Evolutionary conservation across 805 yeast genomes (phyloP).

Genomic region (Priceomyces carsonii): DNA sequence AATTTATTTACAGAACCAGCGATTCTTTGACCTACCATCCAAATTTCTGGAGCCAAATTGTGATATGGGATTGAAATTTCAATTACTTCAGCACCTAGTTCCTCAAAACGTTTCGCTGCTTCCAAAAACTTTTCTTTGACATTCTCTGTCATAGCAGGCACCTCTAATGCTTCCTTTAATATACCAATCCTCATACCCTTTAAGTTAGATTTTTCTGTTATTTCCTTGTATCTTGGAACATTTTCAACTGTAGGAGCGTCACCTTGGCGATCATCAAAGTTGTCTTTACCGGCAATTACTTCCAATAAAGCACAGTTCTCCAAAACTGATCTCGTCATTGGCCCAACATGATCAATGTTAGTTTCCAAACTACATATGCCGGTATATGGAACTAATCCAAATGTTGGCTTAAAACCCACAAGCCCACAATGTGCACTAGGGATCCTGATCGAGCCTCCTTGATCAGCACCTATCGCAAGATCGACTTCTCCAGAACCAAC

Average conservation of each 20-base stretch:
- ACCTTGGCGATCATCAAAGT: slow-evolving; percentile 15
- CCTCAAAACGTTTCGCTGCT: slow-evolving; percentile 11
- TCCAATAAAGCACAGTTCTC: slow-evolving; percentile 13
- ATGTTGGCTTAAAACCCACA: slow-evolving; percentile 45
- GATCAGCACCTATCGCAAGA: slow-evolving; percentile 56
- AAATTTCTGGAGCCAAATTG: slow-evolving; percentile 14
- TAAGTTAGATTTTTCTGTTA: slow-evolving; percentile 9
- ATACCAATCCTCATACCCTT: slow-evolving; percentile 17
- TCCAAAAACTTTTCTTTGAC: slow-evolving; percentile 13
- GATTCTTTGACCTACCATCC: too few relatives aligned
- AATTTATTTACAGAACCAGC: too few relatives aligned
- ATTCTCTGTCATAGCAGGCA: slow-evolving; percentile 13
- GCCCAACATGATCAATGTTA: slow-evolving; percentile 16
- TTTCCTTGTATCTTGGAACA: slow-evolving; percentile 11
- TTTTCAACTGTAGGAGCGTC: slow-evolving; percentile 10
- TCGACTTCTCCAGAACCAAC: slow-evolving; percentile 44
- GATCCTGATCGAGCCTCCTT: slow-evolving; percentile 52
- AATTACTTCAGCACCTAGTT: slow-evolving; percentile 15
- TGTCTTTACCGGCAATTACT: slow-evolving; percentile 16
- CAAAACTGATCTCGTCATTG: slow-evolving; percentile 15
- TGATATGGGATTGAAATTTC: slow-evolving; percentile 17
- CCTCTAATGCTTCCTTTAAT: slow-evolving; percentile 14
- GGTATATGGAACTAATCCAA: slow-evolving; percentile 25
- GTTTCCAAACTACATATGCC: slow-evolving; percentile 15
- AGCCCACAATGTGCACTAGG: slow-evolving; percentile 46